A percentile compares a stretch with the other conserved stretches of the same genome.
Evolutionary conservation across 345 rosid species (phyloP).

Genomic region (Trapa bicornis): DNA sequence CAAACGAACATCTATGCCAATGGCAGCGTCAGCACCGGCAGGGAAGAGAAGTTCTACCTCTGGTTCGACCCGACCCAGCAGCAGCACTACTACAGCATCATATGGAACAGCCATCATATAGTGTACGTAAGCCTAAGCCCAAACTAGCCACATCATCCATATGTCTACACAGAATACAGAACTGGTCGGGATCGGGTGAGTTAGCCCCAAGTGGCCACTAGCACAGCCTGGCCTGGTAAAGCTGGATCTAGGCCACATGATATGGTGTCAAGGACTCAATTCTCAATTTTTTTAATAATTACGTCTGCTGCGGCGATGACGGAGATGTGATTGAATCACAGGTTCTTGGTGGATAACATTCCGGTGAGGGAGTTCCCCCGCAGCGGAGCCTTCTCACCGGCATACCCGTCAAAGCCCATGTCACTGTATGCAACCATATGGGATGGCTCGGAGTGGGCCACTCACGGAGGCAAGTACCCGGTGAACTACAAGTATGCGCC

Average conservation of each 20-base stretch:
- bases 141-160: too few species aligned
- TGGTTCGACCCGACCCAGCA: slow-evolving; percentile 83
- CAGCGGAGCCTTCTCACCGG: slow-evolving; percentile 32
- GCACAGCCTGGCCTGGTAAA: too few species aligned
- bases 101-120: slow-evolving; percentile 74
- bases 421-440: slow-evolving; percentile 64
- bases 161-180: too few species aligned
- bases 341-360: slow-evolving; percentile 70
- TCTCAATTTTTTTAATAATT: too few species aligned
- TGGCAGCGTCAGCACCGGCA: slow-evolving; percentile 64
- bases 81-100: slow-evolving; percentile 66
- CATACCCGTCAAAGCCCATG: slow-evolving; percentile 78
- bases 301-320: too few species aligned
- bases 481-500: slow-evolving; percentile 76
- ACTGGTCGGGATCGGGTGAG: too few species aligned
- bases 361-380: slow-evolving; percentile 62
- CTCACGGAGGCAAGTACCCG: slow-evolving; percentile 85
- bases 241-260: too few species aligned
- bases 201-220: too few species aligned
- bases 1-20: slow-evolving; percentile 78
- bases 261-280: too few species aligned
- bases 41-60: slow-evolving; percentile 86
- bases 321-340: slow-evolving; percentile 11
- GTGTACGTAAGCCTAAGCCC: slow-evolving; percentile 31
- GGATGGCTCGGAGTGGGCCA: slow-evolving; percentile 98